Conservation (phyloP, 345 rosid genomes). For the Boechera stricta region DNA sequence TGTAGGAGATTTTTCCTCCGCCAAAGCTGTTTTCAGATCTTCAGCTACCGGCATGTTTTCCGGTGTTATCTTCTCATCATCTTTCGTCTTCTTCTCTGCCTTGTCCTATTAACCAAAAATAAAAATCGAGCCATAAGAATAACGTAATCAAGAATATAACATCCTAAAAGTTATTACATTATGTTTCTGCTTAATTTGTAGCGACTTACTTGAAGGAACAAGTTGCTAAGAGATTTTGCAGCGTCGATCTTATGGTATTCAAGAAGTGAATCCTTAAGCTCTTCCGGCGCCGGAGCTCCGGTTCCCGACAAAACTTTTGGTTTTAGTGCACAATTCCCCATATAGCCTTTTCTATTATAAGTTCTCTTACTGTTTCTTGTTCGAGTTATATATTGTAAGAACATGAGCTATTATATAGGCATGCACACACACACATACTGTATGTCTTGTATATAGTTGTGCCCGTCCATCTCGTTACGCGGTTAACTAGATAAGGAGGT, state of each 20-base stretch:
- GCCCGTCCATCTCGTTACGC: slow-evolving; percentile 45
- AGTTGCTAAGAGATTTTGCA: slow-evolving; percentile 41
- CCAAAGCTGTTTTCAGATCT: slow-evolving; percentile 27
- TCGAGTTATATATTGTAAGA: not conserved
- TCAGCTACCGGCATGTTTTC: not conserved
- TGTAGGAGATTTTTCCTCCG: not conserved
- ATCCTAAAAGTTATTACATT: not conserved
- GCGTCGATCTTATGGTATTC: slow-evolving; percentile 33
- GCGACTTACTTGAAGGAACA: slow-evolving; percentile 37
- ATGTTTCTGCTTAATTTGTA: not conserved
- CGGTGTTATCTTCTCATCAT: slow-evolving; percentile 24
- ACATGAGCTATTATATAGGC: slow-evolving; percentile 33
- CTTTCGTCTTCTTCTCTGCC: slow-evolving; percentile 15
- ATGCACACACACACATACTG: slow-evolving; percentile 6
- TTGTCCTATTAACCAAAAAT: slow-evolving; percentile 20
- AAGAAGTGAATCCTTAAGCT: slow-evolving; percentile 34
- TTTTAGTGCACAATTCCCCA: slow-evolving; percentile 45
- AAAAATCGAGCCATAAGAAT: not conserved
- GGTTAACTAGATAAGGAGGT: slow-evolving; percentile 29
- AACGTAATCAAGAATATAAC: not conserved
- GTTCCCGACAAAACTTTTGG: slow-evolving; percentile 33
- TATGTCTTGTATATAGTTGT: slow-evolving; percentile 10
- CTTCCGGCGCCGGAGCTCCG: slow-evolving; percentile 40
- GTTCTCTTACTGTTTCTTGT: slow-evolving; percentile 4
- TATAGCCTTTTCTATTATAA: slow-evolving; percentile 8